A percentile compares a stretch with the other conserved stretches of the same genome.
phyloP scores from a whole-genome alignment of 192 early-diverging fungal species.

The Rhizophlyctis rosea region DNA sequence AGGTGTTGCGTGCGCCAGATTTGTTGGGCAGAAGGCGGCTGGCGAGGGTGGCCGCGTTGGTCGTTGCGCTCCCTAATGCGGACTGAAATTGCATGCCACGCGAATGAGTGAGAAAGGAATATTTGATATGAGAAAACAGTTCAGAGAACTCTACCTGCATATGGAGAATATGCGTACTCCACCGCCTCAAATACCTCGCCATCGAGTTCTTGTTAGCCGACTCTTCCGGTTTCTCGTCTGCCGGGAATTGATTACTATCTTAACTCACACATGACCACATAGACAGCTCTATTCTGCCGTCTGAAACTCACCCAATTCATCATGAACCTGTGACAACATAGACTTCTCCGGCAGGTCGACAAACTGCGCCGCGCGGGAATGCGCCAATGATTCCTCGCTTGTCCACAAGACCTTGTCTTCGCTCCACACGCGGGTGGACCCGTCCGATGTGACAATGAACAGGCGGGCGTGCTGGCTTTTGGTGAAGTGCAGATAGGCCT shows the following conservation, averaged over 20 bases:
- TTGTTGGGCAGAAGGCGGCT: constrained; percentile 7
- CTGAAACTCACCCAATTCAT: constrained; percentile 64
- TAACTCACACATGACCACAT: not conserved
- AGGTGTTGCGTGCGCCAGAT: not conserved
- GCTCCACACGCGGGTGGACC: constrained; percentile 33
- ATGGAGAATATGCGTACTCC: constrained; percentile 47
- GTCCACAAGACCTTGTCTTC: constrained; percentile 59
- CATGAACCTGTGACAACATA: constrained; percentile 60
- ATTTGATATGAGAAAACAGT: too few species aligned
- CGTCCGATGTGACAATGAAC: constrained; percentile 35
- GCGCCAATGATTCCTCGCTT: constrained; percentile 82
- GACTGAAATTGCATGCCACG: too few species aligned
- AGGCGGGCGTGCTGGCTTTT: constrained; percentile 17
- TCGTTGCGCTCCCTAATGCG: not conserved
- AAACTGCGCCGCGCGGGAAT: constrained; percentile 65
- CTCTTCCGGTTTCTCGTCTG: constrained; percentile 49
- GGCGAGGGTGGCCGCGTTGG: not conserved
- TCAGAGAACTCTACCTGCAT: too few species aligned
- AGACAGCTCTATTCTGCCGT: not conserved
- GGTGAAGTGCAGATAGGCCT: constrained; percentile 16
- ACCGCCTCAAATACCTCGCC: constrained; percentile 64
- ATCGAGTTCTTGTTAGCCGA: constrained; percentile 47
- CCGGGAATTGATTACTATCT: not conserved
- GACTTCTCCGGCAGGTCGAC: constrained; percentile 78
- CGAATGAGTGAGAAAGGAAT: not conserved